Evolutionary conservation across 768 basidiomycete genomes (phyloP).

Genomic region (Tricholoma flavovirens): DNA sequence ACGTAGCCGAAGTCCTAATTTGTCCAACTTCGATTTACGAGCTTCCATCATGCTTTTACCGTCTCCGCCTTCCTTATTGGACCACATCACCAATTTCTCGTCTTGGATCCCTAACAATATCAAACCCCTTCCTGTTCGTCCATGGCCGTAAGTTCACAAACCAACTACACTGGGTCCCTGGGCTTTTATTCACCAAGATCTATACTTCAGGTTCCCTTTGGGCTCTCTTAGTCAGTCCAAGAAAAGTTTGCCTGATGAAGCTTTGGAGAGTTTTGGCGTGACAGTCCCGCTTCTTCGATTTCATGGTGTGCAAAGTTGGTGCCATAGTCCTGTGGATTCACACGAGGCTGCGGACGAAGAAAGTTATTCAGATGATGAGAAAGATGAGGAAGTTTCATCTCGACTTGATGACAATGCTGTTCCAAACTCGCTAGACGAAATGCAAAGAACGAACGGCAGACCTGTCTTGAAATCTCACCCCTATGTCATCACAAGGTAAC

Average conservation of each 20-base stretch:
- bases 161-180: neutral
- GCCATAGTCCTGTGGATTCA: neutral
- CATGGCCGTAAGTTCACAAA: conserved; percentile 21
- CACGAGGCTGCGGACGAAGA: conserved; percentile 7
- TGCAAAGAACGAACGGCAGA: conserved; percentile 11
- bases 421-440: neutral
- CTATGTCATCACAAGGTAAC: conserved; percentile 30
- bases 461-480: conserved; percentile 24
- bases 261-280: conserved; percentile 29
- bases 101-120: conserved; percentile 25
- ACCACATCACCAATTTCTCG: conserved; percentile 24
- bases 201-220: conserved; percentile 17
- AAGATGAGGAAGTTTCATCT: neutral
- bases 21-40: conserved; percentile 29
- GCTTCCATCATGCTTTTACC: conserved; percentile 33
- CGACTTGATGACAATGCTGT: neutral
- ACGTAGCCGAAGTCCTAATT: conserved; percentile 17
- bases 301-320: conserved; percentile 21
- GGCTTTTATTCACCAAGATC: neutral
- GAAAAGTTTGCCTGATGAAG: conserved; percentile 22
- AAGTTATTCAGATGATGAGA: conserved; percentile 7
- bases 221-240: conserved; percentile 10
- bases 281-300: conserved; percentile 30
- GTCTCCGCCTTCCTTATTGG: conserved; percentile 23
- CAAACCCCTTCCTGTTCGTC: conserved; percentile 20